Percentiles rank a stretch among this genome's conserved stretches.
Conservation (phyloP, 2,329 filamentous ascomycete genomes). For the Penicillium sumatraense region DNA sequence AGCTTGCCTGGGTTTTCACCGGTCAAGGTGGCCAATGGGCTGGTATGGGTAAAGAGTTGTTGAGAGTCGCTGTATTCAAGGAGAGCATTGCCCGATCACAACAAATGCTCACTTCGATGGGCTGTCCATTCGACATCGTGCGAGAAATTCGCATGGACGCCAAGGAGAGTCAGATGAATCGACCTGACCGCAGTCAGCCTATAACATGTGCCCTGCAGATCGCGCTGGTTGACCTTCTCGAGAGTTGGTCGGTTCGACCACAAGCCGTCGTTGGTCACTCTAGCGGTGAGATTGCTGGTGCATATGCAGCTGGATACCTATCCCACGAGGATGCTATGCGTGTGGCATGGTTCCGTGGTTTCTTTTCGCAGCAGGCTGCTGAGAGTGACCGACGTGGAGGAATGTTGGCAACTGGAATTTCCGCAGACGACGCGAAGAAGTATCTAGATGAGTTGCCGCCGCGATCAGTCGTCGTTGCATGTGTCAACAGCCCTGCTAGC, state of each 20-base stretch:
- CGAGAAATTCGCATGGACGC: constrained; percentile 23
- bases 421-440: constrained; percentile 10
- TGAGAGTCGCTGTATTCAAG: constrained; percentile 24
- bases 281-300: constrained; percentile 37
- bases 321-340: constrained; percentile 25
- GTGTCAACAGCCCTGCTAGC: constrained; percentile 59
- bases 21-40: constrained; percentile 52
- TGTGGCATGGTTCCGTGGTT: constrained; percentile 30
- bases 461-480: constrained; percentile 26
- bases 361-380: constrained; percentile 12
- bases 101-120: constrained; percentile 14
- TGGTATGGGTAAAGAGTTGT: constrained; percentile 47
- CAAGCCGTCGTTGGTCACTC: constrained; percentile 34
- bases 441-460: constrained; percentile 18
- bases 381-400: constrained; percentile 30
- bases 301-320: constrained; percentile 30
- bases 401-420: constrained; percentile 32
- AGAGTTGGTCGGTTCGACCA: constrained; percentile 24
- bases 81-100: constrained; percentile 14
- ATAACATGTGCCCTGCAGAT: constrained; percentile 30
- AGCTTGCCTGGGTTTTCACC: constrained; percentile 42
- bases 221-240: constrained; percentile 30
- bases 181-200: constrained; percentile 33
- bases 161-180: constrained; percentile 19
- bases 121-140: constrained; percentile 32